Conservation (phyloP, 495 filamentous ascomycete genomes). For the Neurospora sp. region DNA sequence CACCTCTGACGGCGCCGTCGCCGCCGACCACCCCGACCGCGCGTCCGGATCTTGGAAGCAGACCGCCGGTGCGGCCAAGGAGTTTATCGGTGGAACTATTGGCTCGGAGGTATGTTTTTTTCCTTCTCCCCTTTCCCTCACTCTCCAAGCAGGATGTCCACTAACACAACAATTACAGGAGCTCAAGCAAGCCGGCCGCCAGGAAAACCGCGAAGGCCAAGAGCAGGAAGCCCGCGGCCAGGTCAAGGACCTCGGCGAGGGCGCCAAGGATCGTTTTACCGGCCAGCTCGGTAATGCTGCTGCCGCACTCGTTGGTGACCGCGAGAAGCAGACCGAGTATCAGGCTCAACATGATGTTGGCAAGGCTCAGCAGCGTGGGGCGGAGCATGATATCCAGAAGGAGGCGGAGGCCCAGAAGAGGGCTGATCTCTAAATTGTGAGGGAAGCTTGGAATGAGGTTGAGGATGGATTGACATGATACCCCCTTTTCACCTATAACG, state of each 20-base stretch:
- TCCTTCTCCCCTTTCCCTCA: no score
- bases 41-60: conserved; percentile 71
- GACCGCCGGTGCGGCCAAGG: conserved; percentile 76
- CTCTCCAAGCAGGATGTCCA: background rate
- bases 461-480: background rate
- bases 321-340: conserved; percentile 46
- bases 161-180: conserved; percentile 18
- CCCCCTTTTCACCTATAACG: background rate
- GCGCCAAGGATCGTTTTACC: conserved; percentile 58
- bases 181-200: conserved; percentile 59
- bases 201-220: conserved; percentile 76
- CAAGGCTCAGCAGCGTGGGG: conserved; percentile 78
- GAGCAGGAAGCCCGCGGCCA: conserved; percentile 77
- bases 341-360: conserved; percentile 68
- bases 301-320: conserved; percentile 64
- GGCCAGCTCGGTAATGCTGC: conserved; percentile 61
- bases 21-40: conserved; percentile 65
- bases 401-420: conserved; percentile 38
- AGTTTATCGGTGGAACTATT: conserved; percentile 62
- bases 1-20: no score
- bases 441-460: background rate
- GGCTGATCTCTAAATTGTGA: background rate
- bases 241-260: conserved; percentile 61
- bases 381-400: conserved; percentile 73
- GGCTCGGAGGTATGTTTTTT: conserved; percentile 51